Evolutionary conservation across 2,329 filamentous ascomycete genomes (phyloP).

Genomic region (Furcasterigmium sp.): DNA sequence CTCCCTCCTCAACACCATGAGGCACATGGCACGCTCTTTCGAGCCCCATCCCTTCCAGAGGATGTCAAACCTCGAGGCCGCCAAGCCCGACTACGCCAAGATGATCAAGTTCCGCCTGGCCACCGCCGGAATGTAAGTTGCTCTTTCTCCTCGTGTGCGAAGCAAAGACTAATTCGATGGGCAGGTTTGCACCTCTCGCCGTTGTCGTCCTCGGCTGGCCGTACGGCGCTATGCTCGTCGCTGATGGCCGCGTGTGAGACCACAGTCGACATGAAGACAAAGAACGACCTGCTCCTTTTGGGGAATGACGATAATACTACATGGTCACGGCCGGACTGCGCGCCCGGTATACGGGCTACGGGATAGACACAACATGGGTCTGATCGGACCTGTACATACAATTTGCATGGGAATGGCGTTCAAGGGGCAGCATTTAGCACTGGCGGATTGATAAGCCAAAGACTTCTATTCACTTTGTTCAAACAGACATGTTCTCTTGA

Average conservation of each 20-base stretch:
- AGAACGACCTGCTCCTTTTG: neutral
- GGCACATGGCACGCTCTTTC: conserved; percentile 27
- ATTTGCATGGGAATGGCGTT: conserved; percentile 7
- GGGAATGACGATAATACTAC: neutral
- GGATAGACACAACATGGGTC: neutral
- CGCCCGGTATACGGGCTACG: neutral
- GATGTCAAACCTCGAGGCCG: conserved; percentile 19
- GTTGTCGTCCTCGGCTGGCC: conserved; percentile 11
- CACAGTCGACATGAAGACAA: no score
- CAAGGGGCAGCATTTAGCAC: conserved; percentile 4
- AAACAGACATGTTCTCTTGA: neutral
- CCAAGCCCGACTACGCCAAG: conserved; percentile 31
- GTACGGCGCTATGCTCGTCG: conserved; percentile 4
- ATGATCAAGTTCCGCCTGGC: conserved; percentile 23
- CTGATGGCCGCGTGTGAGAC: conserved; percentile 8
- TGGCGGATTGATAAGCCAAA: conserved; percentile 3
- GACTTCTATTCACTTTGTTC: conserved; percentile 8
- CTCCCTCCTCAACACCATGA: conserved; percentile 27
- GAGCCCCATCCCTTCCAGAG: conserved; percentile 32
- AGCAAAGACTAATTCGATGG: conserved; percentile 1
- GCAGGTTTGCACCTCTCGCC: conserved; percentile 4
- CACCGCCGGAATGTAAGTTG: conserved; percentile 26
- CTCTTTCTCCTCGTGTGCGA: neutral
- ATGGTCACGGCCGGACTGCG: neutral
- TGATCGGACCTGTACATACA: conserved; percentile 9